Base-by-base conservation (phyloP, 2,329 filamentous ascomycete genomes). In the Akanthomyces muscarius region DNA sequence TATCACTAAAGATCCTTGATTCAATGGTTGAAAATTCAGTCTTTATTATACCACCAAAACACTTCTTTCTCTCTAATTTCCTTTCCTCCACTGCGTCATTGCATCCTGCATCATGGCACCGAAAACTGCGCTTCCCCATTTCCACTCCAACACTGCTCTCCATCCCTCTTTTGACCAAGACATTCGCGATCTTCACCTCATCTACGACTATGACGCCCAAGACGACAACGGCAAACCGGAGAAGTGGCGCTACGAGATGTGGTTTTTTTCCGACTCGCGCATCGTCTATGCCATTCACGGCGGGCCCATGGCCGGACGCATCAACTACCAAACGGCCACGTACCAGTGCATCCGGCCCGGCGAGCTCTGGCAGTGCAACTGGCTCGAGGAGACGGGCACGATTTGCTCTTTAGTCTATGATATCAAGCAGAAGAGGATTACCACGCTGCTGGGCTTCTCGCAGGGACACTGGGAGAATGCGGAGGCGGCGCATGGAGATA, bases 191-290 rank as follows among this genome's bases (percentile, higher is more conserved):
- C 77, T 80, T 3, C 83, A 86, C 65, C 74, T 86, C 1, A 75
- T 86, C 60, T 86, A 86, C 69, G 82, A 86, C 66, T 85, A 86
- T 66, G 75, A 79, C 47, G 82, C 80, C 0, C 71, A 80, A 59
- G 78, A 82, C 61, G 66, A 65, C 2, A 62, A 78, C 1, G 81
- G 82, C 11, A 80, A 80, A 5, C 78, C 81, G 0, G 81, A 85
- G 58, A 86, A 83, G 69, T 86, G 83, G 84, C 78, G 81, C 1
- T 86, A 86, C 67, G 84, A 86, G 64, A 80, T 86, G 69, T 86
- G 84, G 83, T 85, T 85, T 72, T 82, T 81, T 67, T 83, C 79
- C n/a, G 72, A 79, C 21, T 72, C 78, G 61, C 78, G 82, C 5
- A 78, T 85, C 54, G 80, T 86, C 64, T 86, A 86, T 66, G 78